phyloP scores from a whole-genome alignment of 257 asterid species.

The Echium plantagineum region DNA sequence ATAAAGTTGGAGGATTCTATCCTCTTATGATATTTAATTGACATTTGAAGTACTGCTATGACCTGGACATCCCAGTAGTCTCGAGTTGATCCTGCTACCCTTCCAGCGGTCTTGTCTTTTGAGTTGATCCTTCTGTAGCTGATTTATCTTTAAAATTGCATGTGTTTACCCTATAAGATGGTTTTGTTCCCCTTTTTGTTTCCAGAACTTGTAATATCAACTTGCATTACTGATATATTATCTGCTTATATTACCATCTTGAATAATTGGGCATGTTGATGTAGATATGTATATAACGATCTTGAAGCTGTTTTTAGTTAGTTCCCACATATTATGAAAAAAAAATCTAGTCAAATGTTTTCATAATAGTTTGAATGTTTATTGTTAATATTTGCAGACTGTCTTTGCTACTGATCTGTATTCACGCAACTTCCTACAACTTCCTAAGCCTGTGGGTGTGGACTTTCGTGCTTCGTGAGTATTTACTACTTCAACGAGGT shows the following conservation, averaged over 20 bases:
- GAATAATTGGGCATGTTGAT: too few relatives aligned
- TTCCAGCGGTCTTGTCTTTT: too few relatives aligned
- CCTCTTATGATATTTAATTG: neutral
- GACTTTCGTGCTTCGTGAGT: conserved; percentile 99
- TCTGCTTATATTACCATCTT: neutral
- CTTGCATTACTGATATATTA: neutral
- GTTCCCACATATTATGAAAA: neutral
- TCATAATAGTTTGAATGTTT: neutral
- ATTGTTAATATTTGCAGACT: conserved; percentile 35
- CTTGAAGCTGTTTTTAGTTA: neutral
- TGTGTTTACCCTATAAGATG: neutral
- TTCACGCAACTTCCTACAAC: conserved; percentile 72
- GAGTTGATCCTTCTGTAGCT: neutral
- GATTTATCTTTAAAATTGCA: neutral
- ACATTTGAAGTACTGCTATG: neutral
- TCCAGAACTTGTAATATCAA: neutral
- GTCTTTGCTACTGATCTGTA: conserved; percentile 87
- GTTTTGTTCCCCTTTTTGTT: neutral
- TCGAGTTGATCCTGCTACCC: neutral
- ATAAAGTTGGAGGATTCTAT: neutral
- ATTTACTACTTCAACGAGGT: neutral
- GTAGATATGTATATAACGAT: too few relatives aligned
- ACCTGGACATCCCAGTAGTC: too few relatives aligned
- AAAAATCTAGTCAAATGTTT: neutral
- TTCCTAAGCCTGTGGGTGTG: conserved; percentile 91